A percentile compares a stretch with the other conserved stretches of the same genome.
These are phyloP conservation scores for Dacryopinax spathularia DNA, from an alignment of 768 basidiomycete genomes.

Conservation along the genomic window DNA sequence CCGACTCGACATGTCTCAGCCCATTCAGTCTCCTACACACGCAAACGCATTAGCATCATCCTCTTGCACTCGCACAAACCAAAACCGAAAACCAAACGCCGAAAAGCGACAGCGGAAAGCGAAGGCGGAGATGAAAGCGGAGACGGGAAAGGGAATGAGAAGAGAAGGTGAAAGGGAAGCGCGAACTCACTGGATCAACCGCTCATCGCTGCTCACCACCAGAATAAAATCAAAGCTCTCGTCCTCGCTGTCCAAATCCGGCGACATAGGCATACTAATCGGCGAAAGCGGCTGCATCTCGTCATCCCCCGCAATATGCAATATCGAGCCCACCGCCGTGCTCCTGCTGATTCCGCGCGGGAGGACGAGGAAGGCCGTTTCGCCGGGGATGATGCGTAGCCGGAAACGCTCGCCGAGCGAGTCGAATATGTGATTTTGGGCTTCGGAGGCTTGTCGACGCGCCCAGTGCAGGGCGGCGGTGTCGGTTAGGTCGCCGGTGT, in stretches of 20 bases:
- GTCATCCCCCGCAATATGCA: slow-evolving; percentile 46
- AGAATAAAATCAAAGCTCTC: slow-evolving; percentile 42
- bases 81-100: too few species aligned
- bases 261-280: slow-evolving; percentile 28
- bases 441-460: slow-evolving; percentile 71
- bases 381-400: slow-evolving; percentile 66
- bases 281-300: slow-evolving; percentile 21
- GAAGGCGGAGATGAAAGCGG: too few species aligned
- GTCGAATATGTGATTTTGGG: slow-evolving; percentile 85
- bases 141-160: too few species aligned
- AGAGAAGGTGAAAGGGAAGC: background rate
- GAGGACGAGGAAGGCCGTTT: slow-evolving; percentile 65
- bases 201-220: slow-evolving; percentile 62
- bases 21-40: too few species aligned
- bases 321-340: slow-evolving; percentile 67
- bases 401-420: slow-evolving; percentile 26
- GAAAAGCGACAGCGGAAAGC: too few species aligned
- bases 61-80: too few species aligned
- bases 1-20: too few species aligned
- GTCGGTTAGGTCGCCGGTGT: slow-evolving; percentile 33
- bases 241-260: slow-evolving; percentile 25
- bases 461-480: slow-evolving; percentile 65
- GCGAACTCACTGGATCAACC: slow-evolving; percentile 34
- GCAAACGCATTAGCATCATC: too few species aligned
- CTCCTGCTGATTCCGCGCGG: slow-evolving; percentile 73